Conservation (phyloP, 495 filamentous ascomycete species). For the Alectoria sarmentosa region DNA sequence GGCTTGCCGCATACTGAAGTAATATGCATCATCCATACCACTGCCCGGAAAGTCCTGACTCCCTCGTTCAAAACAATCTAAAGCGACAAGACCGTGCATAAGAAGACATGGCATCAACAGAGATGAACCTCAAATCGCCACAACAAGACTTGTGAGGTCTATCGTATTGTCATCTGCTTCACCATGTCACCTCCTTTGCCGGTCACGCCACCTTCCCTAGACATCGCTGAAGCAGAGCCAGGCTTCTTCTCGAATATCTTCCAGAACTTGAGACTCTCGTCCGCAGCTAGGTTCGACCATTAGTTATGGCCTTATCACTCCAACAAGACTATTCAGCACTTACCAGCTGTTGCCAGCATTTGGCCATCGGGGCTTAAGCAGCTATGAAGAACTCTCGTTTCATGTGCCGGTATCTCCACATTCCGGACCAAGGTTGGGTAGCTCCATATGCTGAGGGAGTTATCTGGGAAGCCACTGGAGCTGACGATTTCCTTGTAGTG, state of each 20-base stretch:
- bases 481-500: constrained; percentile 97
- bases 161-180: constrained; percentile 98
- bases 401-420: constrained; percentile 97
- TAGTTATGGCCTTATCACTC: constrained; percentile 20
- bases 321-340: constrained; percentile 17
- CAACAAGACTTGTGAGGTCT: constrained; percentile 29
- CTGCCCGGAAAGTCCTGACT: not conserved
- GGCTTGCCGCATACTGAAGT: not conserved
- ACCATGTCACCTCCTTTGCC: constrained; percentile 64
- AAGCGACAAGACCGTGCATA: constrained; percentile 1
- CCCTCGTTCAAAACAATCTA: not conserved
- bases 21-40: not conserved
- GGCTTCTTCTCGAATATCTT: constrained; percentile 99
- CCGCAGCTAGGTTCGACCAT: constrained; percentile 49
- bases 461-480: constrained; percentile 96
- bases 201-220: constrained; percentile 49
- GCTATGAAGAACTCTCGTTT: constrained; percentile 92
- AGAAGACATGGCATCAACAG: constrained; percentile 9
- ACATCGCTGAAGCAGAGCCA: constrained; percentile 51
- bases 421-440: constrained; percentile 95
- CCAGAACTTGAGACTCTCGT: constrained; percentile 99
- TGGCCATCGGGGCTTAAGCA: constrained; percentile 93
- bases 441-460: constrained; percentile 97
- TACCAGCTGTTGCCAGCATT: constrained; percentile 86
- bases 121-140: constrained; percentile 31